Conservation (phyloP, 257 asterid genomes). For the Cinchona pubescens region DNA sequence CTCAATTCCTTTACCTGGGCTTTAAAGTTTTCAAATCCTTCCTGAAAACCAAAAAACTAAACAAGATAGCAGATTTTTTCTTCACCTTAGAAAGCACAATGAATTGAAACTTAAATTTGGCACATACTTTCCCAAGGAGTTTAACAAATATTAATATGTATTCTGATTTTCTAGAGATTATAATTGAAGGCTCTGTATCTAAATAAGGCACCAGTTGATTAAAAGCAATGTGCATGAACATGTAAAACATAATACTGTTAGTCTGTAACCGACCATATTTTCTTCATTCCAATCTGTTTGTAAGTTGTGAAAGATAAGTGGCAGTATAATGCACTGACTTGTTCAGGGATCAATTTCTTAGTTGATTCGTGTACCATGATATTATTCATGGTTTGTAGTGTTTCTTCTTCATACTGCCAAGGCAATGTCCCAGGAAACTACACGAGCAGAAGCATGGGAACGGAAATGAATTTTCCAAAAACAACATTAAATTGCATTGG, state of each 20-base stretch:
- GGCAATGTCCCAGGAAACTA: neutral
- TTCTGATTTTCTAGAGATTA: neutral
- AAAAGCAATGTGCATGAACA: neutral
- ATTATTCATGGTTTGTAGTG: neutral
- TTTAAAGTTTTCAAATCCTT: neutral
- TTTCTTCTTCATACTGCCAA: conserved; percentile 3
- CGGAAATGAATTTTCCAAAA: neutral
- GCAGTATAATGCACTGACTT: conserved; percentile 1
- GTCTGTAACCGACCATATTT: neutral
- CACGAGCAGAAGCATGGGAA: neutral
- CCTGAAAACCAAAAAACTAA: conserved; percentile 12
- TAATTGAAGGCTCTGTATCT: neutral
- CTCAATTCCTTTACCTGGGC: conserved; percentile 17
- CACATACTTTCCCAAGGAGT: neutral
- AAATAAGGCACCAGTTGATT: neutral
- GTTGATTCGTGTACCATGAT: neutral
- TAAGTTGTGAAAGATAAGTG: neutral
- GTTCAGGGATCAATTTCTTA: neutral
- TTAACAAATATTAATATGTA: neutral
- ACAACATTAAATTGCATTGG: neutral
- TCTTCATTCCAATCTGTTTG: neutral
- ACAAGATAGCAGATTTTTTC: no score
- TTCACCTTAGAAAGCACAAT: neutral
- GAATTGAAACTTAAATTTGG: neutral
- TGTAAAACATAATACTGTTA: neutral